Conservation (phyloP, 1,284 basidiomycete genomes). For the Athelia sp. region DNA sequence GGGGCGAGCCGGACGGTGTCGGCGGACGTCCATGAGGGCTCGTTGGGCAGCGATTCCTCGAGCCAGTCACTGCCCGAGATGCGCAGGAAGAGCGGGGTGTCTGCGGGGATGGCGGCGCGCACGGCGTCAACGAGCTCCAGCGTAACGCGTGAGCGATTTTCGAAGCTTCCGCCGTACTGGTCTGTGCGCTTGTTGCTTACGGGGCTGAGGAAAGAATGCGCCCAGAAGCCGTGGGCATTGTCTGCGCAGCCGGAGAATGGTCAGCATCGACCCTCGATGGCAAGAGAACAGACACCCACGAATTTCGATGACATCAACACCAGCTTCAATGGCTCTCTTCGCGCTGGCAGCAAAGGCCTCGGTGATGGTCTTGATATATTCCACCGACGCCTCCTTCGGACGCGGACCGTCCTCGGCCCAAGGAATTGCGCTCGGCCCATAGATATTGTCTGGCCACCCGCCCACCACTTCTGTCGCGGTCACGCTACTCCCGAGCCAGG, state of each 20-base stretch:
- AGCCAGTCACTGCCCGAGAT: conserved; percentile 53
- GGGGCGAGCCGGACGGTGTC: conserved; percentile 43
- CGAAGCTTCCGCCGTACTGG: conserved; percentile 70
- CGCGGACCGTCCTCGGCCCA: too few species aligned
- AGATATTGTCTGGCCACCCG: conserved; percentile 62
- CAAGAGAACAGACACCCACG: conserved; percentile 63
- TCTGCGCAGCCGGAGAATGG: too few species aligned
- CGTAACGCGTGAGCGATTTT: conserved; percentile 60
- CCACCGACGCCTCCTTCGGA: conserved; percentile 51
- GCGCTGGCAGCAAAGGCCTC: conserved; percentile 57
- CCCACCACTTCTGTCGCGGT: conserved; percentile 34
- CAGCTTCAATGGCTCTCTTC: conserved; percentile 47
- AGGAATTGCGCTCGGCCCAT: conserved; percentile 6
- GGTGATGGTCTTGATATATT: conserved; percentile 55
- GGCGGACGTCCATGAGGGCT: conserved; percentile 43
- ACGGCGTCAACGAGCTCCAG: conserved; percentile 53
- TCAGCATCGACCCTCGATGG: too few species aligned
- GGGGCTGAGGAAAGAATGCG: too few species aligned
- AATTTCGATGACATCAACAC: too few species aligned
- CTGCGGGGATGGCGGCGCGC: conserved; percentile 47
- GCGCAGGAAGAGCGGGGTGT: conserved; percentile 64
- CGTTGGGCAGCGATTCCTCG: conserved; percentile 37
- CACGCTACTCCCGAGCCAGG: conserved; percentile 43
- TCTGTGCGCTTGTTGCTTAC: too few species aligned
- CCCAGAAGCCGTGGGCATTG: too few species aligned